These are phyloP conservation scores for Globisporangium iwayamae DNA, from an alignment of 352 stramenopile genomes.

Conservation along the genomic window DNA sequence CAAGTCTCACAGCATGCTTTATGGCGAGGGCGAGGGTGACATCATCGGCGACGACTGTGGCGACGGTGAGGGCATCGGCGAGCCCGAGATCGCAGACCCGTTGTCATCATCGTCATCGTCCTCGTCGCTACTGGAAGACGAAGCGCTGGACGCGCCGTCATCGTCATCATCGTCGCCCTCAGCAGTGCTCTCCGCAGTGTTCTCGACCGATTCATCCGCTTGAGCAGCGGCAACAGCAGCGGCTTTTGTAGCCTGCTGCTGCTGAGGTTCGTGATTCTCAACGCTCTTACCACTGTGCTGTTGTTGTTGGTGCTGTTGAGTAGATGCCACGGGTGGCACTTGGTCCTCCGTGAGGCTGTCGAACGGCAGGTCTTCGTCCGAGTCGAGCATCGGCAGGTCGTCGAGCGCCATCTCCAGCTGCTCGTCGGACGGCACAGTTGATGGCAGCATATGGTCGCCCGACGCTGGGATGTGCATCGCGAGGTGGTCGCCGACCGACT, in stretches of 20 bases:
- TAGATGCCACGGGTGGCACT: conserved; percentile 1
- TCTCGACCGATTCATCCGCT: conserved; percentile 11
- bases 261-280: neutral
- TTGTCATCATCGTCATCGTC: conserved; percentile 36
- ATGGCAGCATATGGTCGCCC: conserved; percentile 23
- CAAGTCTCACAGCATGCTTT: neutral
- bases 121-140: conserved; percentile 26
- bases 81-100: conserved; percentile 60
- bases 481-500: neutral
- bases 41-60: conserved; percentile 53
- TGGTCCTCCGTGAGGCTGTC: conserved; percentile 18
- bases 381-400: conserved; percentile 70
- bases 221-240: neutral
- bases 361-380: conserved; percentile 58
- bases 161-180: conserved; percentile 44
- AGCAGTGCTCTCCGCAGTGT: conserved; percentile 17
- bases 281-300: neutral
- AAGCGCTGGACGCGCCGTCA: conserved; percentile 36
- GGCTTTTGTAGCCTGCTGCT: neutral
- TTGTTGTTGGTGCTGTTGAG: neutral
- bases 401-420: conserved; percentile 69
- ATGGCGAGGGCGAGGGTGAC: conserved; percentile 60
- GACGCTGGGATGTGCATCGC: conserved; percentile 7
- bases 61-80: conserved; percentile 44
- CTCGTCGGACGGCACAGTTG: conserved; percentile 57